These are phyloP conservation scores for Sanghuangporus weigelae DNA, from an alignment of 1,284 basidiomycete species.

Conservation along the genomic window DNA sequence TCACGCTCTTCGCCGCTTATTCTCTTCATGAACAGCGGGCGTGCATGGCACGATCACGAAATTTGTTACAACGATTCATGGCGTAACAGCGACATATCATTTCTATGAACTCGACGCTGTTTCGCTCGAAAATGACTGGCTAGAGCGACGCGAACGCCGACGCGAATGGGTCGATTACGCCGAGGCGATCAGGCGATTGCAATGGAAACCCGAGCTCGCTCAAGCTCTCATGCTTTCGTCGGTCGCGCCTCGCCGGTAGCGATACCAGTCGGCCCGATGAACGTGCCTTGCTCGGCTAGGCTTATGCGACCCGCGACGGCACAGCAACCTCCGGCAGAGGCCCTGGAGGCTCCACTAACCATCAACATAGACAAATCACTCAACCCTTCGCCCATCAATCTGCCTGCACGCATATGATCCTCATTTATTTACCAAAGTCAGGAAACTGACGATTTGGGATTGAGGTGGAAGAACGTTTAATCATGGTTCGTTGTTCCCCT, in stretches of 20 bases:
- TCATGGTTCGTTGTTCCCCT: not conserved
- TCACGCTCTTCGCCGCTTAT: conserved; percentile 32
- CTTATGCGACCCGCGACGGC: not conserved
- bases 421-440: not conserved
- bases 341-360: not conserved
- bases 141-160: conserved; percentile 67
- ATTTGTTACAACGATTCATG: conserved; percentile 72
- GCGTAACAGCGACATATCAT: conserved; percentile 74
- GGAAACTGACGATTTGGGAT: not conserved
- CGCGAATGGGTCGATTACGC: conserved; percentile 82
- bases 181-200: conserved; percentile 64
- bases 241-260: conserved; percentile 44
- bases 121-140: conserved; percentile 68
- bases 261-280: not conserved
- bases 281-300: not conserved
- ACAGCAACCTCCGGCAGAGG: not conserved
- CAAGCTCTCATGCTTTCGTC: conserved; percentile 67
- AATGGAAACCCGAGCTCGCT: conserved; percentile 76
- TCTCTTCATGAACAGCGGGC: conserved; percentile 48
- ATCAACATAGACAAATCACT: not conserved
- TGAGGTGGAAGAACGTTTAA: not conserved
- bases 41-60: conserved; percentile 74
- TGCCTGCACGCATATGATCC: not conserved
- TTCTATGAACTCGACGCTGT: conserved; percentile 82
- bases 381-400: not conserved